Evolutionary conservation across 2,329 filamentous ascomycete species (phyloP).

Genomic region (Pseudopithomyces maydicus): DNA sequence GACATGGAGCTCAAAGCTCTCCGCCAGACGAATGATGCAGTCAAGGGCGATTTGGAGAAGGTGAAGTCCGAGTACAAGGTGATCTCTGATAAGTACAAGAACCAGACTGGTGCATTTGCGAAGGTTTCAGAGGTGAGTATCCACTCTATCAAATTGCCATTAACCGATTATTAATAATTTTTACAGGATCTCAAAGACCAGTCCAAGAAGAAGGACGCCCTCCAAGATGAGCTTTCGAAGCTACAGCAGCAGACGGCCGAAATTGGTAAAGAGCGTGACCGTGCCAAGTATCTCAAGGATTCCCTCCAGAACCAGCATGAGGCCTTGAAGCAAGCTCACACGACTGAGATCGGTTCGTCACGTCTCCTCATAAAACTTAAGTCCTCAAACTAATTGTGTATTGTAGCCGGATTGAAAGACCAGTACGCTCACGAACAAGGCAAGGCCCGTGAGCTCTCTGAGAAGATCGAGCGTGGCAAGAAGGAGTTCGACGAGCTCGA

Average conservation of each 20-base stretch:
- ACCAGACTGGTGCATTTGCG: constrained; percentile 27
- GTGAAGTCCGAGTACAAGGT: constrained; percentile 20
- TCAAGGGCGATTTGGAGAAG: constrained; percentile 25
- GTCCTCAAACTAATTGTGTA: neutral
- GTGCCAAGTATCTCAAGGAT: constrained; percentile 11
- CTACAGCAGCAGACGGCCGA: constrained; percentile 21
- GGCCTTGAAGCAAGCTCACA: constrained; percentile 12
- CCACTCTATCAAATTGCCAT: neutral
- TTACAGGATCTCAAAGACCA: constrained; percentile 16
- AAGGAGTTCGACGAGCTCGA: constrained; percentile 19
- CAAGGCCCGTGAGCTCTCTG: constrained; percentile 4
- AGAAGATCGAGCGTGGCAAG: constrained; percentile 17
- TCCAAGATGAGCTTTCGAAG: constrained; percentile 16
- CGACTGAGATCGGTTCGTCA: constrained; percentile 8
- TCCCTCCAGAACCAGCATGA: constrained; percentile 12
- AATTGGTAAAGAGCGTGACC: constrained; percentile 14
- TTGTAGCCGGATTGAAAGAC: constrained; percentile 9
- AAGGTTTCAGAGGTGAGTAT: constrained; percentile 23
- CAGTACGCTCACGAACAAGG: constrained; percentile 4
- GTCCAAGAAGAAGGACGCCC: constrained; percentile 20
- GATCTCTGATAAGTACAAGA: constrained; percentile 25
- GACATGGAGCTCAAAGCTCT: constrained; percentile 17
- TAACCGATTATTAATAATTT: neutral
- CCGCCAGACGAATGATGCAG: constrained; percentile 13
- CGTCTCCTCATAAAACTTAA: neutral